Conservation (phyloP, 495 filamentous ascomycete genomes). For the Neurospora africana region DNA sequence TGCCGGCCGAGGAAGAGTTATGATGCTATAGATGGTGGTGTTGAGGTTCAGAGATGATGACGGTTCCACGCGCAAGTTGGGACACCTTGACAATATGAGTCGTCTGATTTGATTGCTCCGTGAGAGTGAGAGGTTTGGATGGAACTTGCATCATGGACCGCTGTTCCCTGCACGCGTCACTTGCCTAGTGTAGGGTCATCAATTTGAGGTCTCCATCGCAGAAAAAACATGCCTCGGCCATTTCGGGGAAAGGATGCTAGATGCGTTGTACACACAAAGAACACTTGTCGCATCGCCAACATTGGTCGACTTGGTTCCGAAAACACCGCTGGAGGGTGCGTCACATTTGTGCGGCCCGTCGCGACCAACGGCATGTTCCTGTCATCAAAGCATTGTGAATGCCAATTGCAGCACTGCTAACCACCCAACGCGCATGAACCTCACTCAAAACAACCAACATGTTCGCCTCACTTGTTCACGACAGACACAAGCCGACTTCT, state of each 20-base stretch:
- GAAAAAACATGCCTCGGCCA: neutral
- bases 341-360: neutral
- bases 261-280: neutral
- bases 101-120: neutral
- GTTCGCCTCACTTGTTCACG: neutral
- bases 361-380: neutral
- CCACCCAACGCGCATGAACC: neutral
- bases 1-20: neutral
- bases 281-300: neutral
- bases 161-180: neutral
- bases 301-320: neutral
- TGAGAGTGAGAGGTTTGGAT: neutral
- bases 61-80: neutral
- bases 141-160: neutral
- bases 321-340: neutral
- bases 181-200: neutral
- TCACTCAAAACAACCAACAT: neutral
- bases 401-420: neutral
- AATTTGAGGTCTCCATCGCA: neutral
- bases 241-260: neutral
- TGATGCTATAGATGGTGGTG: neutral
- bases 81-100: neutral
- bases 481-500: constrained; percentile 26
- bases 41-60: neutral
- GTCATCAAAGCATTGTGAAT: neutral